Evolutionary conservation across 2,329 filamentous ascomycete genomes (phyloP).

Genomic region (Alternaria atra): DNA sequence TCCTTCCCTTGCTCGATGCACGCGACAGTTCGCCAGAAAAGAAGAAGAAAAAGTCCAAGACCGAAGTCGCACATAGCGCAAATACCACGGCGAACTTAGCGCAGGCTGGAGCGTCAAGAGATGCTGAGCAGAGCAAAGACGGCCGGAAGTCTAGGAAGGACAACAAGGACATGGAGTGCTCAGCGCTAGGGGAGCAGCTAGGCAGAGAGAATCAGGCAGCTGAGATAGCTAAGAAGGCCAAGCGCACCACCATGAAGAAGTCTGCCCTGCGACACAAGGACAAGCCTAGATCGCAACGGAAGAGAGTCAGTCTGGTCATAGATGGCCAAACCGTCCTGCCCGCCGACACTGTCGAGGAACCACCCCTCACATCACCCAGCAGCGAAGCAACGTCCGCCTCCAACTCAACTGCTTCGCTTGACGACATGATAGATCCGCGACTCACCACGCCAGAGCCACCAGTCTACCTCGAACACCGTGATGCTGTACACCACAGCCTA

Average conservation of each 20-base stretch:
- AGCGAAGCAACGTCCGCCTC: constrained; percentile 44
- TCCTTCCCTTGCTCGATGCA: constrained; percentile 49
- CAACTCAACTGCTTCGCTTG: constrained; percentile 41
- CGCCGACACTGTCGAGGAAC: constrained; percentile 44
- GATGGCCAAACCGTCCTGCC: constrained; percentile 51
- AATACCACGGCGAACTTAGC: constrained; percentile 17
- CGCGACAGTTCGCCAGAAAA: constrained; percentile 34
- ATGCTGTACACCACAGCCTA: constrained; percentile 46
- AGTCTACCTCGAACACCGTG: constrained; percentile 29
- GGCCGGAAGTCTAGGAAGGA: constrained; percentile 27
- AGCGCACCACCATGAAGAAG: constrained; percentile 42
- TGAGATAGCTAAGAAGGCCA: constrained; percentile 36
- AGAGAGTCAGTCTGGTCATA: constrained; percentile 49
- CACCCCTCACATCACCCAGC: constrained; percentile 38
- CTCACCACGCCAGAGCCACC: constrained; percentile 27
- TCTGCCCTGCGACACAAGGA: constrained; percentile 43
- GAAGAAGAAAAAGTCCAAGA: constrained; percentile 34
- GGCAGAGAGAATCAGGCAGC: constrained; percentile 21
- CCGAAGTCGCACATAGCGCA: constrained; percentile 16
- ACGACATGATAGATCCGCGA: constrained; percentile 47
- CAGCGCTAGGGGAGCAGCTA: constrained; percentile 16
- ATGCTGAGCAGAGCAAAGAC: constrained; percentile 36
- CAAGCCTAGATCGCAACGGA: constrained; percentile 36
- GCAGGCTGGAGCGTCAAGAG: constrained; percentile 22
- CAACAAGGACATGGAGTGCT: constrained; percentile 24